phyloP scores from a whole-genome alignment of 2,329 filamentous ascomycete species.

The Lecanicillium sp. region DNA sequence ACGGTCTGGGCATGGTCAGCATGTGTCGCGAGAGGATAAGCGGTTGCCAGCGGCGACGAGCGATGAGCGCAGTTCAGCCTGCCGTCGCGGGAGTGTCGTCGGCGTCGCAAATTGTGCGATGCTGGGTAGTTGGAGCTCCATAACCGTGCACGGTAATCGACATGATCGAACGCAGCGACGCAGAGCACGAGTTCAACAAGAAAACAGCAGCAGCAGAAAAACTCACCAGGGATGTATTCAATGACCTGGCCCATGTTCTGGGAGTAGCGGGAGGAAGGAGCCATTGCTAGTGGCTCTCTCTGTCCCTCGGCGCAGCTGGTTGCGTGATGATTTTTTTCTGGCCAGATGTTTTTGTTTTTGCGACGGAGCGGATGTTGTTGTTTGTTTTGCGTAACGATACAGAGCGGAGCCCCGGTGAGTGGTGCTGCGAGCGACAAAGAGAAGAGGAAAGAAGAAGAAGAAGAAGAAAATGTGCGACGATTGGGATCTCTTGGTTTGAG shows the following conservation, averaged over 20 bases:
- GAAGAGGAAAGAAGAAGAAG: constrained; percentile 4
- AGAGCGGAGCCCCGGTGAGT: neutral
- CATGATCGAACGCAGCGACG: constrained; percentile 13
- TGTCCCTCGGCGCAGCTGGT: constrained; percentile 4
- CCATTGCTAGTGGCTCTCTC: constrained; percentile 36
- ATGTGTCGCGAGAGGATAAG: neutral
- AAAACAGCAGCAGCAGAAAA: constrained; percentile 5
- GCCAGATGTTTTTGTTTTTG: neutral
- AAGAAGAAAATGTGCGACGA: neutral
- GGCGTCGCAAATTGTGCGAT: too few relatives aligned
- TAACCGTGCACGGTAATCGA: too few relatives aligned
- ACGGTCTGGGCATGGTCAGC: constrained; percentile 58
- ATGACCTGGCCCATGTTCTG: constrained; percentile 79
- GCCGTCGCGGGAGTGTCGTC: too few relatives aligned
- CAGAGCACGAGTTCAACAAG: constrained; percentile 1
- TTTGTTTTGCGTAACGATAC: neutral
- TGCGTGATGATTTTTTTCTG: neutral
- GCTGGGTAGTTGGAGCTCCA: too few relatives aligned
- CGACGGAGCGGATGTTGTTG: neutral
- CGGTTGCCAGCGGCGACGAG: too few relatives aligned
- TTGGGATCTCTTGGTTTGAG: too few relatives aligned
- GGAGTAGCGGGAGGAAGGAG: constrained; percentile 42
- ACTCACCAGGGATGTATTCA: constrained; percentile 89
- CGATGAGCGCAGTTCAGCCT: too few relatives aligned
- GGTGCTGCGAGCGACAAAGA: neutral